phyloP scores from a whole-genome alignment of 371 early-diverging fungal species.

The Rhizopus microsporus region DNA sequence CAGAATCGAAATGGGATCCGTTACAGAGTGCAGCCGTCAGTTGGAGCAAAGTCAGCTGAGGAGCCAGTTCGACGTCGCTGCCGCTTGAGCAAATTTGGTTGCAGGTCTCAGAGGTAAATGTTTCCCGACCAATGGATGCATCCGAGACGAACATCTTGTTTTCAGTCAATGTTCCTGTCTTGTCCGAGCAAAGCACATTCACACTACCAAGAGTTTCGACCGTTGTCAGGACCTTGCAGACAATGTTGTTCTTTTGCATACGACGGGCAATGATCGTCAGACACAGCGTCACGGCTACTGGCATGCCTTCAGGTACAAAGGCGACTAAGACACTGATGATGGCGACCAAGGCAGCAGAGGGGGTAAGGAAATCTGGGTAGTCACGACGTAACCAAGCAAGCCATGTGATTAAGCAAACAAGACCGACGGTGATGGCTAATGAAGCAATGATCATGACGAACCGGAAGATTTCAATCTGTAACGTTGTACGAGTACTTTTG shows the following conservation, averaged over 20 bases:
- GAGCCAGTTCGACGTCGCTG: slow-evolving; percentile 13
- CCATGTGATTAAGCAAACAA: slow-evolving; percentile 36
- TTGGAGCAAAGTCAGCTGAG: slow-evolving; percentile 48
- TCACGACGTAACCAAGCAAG: slow-evolving; percentile 36
- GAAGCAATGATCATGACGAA: slow-evolving; percentile 69
- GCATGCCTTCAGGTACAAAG: slow-evolving; percentile 69
- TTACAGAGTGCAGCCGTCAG: slow-evolving; percentile 65
- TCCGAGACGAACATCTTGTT: slow-evolving; percentile 64
- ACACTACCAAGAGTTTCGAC: slow-evolving; percentile 75
- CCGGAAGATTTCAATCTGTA: slow-evolving; percentile 69
- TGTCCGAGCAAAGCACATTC: slow-evolving; percentile 67
- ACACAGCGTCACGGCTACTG: slow-evolving; percentile 57
- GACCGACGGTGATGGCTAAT: slow-evolving; percentile 57
- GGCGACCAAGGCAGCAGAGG: slow-evolving; percentile 65
- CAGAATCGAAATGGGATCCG: slow-evolving; percentile 59
- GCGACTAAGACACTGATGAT: slow-evolving; percentile 73
- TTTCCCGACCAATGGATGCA: slow-evolving; percentile 44
- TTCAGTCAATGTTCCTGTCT: slow-evolving; percentile 74
- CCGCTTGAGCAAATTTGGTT: not conserved
- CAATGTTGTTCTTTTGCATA: slow-evolving; percentile 56
- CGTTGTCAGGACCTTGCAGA: slow-evolving; percentile 64
- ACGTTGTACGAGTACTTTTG: slow-evolving; percentile 49
- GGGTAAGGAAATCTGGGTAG: slow-evolving; percentile 55
- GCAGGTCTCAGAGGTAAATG: slow-evolving; percentile 31
- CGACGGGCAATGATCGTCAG: slow-evolving; percentile 57